A percentile compares a stretch with the other conserved stretches of the same genome.
Conservation (phyloP, 2,329 filamentous ascomycete species). For the Metarhizium humberi region DNA sequence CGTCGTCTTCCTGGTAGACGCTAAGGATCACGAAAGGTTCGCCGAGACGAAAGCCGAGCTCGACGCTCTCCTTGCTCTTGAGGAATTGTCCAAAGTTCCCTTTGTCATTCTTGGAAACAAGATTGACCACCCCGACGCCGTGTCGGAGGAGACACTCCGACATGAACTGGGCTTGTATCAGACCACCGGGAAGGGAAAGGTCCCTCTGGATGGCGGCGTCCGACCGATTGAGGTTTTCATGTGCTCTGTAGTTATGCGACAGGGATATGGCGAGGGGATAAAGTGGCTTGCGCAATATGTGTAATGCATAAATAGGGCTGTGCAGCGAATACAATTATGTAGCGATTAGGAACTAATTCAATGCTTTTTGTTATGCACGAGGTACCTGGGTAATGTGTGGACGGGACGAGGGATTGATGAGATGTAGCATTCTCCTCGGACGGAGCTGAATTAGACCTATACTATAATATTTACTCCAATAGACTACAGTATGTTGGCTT, state of each 20-base stretch:
- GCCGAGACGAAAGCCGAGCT: conserved; percentile 93
- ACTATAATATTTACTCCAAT: no score
- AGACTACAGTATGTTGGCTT: no score
- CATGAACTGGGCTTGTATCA: conserved; percentile 90
- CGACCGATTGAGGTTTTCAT: conserved; percentile 96
- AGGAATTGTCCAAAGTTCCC: conserved; percentile 90
- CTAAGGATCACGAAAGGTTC: conserved; percentile 94
- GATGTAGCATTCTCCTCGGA: conserved; percentile 26
- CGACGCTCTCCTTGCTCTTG: conserved; percentile 90
- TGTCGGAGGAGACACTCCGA: conserved; percentile 91
- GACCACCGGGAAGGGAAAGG: conserved; percentile 93
- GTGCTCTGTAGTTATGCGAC: conserved; percentile 98
- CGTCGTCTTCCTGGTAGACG: conserved; percentile 96
- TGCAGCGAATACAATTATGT: no score
- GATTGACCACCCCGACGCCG: conserved; percentile 94
- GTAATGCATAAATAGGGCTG: conserved; percentile 33
- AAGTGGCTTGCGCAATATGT: conserved; percentile 91
- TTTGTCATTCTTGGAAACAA: conserved; percentile 98
- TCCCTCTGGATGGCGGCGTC: conserved; percentile 84
- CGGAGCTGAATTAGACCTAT: conserved; percentile 11
- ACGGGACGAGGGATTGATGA: conserved; percentile 13
- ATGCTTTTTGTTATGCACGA: no score
- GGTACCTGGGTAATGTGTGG: background rate
- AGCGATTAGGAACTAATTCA: no score
- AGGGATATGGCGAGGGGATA: conserved; percentile 87